These are phyloP conservation scores for Picea sitchensis DNA, from an alignment of 75 land plant genomes.

Conservation along the genomic window DNA sequence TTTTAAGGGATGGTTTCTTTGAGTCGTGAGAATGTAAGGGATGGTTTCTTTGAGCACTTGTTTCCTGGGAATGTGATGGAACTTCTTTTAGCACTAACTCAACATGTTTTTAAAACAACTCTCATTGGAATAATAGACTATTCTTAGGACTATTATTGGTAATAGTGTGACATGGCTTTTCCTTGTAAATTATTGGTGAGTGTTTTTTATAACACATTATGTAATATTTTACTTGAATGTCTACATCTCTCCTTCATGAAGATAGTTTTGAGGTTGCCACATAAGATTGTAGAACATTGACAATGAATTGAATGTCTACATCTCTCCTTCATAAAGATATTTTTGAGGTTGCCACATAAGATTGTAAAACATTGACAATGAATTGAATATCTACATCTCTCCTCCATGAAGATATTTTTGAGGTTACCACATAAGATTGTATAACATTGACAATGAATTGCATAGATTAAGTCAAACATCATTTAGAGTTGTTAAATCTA, in stretches of 20 bases:
- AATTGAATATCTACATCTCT: neutral
- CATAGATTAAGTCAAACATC: too few species aligned
- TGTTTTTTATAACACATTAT: neutral
- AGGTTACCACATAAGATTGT: constrained; percentile 94
- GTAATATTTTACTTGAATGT: neutral
- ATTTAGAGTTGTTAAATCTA: too few species aligned
- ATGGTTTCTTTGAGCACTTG: constrained; percentile 56
- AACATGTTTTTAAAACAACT: constrained; percentile 36
- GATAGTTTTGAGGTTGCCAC: constrained; percentile 96
- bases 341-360: constrained; percentile 93
- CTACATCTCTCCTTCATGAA: constrained; percentile 18
- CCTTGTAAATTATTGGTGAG: neutral
- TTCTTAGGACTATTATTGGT: neutral
- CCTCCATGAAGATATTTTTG: constrained; percentile 78
- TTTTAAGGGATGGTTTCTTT: constrained; percentile 40
- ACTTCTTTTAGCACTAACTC: constrained; percentile 75
- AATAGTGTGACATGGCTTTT: neutral
- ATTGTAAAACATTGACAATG: constrained; percentile 44
- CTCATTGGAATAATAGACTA: neutral
- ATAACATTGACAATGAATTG: constrained; percentile 11
- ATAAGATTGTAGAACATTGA: constrained; percentile 70
- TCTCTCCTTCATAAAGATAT: constrained; percentile 55
- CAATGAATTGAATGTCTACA: neutral
- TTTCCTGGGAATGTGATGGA: constrained; percentile 93
- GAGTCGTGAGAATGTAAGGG: too few species aligned